These are phyloP conservation scores for Cetraspora pellucida DNA, from an alignment of 192 early-diverging fungal species.

Conservation along the genomic window DNA sequence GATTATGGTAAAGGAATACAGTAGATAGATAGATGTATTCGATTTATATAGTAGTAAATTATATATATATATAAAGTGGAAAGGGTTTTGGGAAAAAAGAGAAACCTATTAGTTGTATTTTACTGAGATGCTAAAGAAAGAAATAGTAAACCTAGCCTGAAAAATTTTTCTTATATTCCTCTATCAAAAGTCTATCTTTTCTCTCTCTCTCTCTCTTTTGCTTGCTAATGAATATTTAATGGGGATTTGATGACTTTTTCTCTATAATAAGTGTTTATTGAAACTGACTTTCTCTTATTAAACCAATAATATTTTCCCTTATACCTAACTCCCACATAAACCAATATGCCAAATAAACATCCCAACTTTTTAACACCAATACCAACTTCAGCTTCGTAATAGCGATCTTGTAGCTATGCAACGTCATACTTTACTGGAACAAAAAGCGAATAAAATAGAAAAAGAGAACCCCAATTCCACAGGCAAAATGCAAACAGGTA, in stretches of 20 bases:
- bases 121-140: conserved; percentile 29
- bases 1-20: conserved; percentile 18
- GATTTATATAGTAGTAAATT: conserved; percentile 21
- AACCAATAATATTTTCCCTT: too few species aligned
- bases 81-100: conserved; percentile 17
- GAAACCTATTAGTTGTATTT: conserved; percentile 35
- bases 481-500: not conserved
- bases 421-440: too few species aligned
- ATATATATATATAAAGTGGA: conserved; percentile 13
- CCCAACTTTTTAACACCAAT: too few species aligned
- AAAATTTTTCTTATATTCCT: not conserved
- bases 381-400: too few species aligned
- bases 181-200: conserved; percentile 8
- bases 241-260: too few species aligned
- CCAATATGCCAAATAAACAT: too few species aligned
- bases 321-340: too few species aligned
- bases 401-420: too few species aligned
- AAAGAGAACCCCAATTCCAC: not conserved
- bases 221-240: not conserved
- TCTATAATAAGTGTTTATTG: too few species aligned
- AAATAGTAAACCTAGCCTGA: conserved; percentile 20
- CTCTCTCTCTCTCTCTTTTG: conserved; percentile 30
- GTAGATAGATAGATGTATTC: conserved; percentile 4
- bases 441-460: too few species aligned
- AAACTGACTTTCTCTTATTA: too few species aligned